phyloP scores from a whole-genome alignment of 805 yeast genomes.

The Starmerella scarabaei region DNA sequence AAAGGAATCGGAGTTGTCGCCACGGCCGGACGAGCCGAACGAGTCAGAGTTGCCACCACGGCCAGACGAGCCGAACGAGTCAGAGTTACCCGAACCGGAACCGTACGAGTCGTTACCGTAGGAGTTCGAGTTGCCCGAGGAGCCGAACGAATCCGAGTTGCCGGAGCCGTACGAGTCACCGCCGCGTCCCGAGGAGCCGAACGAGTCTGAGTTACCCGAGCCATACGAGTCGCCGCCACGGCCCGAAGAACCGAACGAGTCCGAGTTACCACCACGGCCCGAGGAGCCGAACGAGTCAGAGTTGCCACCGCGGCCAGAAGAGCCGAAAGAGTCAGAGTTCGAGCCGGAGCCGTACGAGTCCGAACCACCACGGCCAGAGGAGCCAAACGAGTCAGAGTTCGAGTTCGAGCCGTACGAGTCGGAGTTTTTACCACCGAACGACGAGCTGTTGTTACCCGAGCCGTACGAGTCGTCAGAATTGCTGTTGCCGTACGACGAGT shows the following conservation, averaged over 20 bases:
- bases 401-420: slow-evolving; percentile 21
- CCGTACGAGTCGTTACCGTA: slow-evolving; percentile 5
- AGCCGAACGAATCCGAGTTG: not conserved
- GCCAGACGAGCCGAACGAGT: slow-evolving; percentile 1
- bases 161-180: slow-evolving; percentile 27
- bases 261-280: slow-evolving; percentile 18
- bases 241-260: slow-evolving; percentile 23
- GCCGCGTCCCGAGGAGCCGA: slow-evolving; percentile 3
- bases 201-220: not conserved
- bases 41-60: slow-evolving; percentile 20
- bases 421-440: slow-evolving; percentile 22
- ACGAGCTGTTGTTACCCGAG: slow-evolving; percentile 14
- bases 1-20: slow-evolving; percentile 16
- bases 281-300: slow-evolving; percentile 3
- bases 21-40: slow-evolving; percentile 25
- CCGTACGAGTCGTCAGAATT: slow-evolving; percentile 20
- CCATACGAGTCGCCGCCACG: slow-evolving; percentile 27
- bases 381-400: too few species aligned
- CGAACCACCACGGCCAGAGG: slow-evolving; percentile 22
- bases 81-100: slow-evolving; percentile 1
- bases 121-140: slow-evolving; percentile 2
- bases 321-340: slow-evolving; percentile 1
- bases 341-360: slow-evolving; percentile 21
- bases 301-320: slow-evolving; percentile 3
- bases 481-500: slow-evolving; percentile 23